These are phyloP conservation scores for Exobasidium rhododendri DNA, from an alignment of 1,284 basidiomycete species.

Conservation along the genomic window DNA sequence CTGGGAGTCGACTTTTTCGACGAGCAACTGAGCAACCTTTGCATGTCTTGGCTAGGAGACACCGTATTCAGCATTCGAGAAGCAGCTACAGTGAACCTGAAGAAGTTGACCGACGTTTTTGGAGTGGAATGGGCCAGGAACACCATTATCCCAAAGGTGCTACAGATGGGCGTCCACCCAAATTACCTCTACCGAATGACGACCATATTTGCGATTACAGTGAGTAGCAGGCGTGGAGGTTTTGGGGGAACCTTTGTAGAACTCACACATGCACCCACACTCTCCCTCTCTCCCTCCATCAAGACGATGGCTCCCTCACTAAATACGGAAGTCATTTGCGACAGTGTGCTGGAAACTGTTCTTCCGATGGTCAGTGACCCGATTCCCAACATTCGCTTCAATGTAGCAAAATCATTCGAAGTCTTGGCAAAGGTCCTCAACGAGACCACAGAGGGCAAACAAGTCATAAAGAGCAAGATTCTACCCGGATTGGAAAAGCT, in stretches of 20 bases:
- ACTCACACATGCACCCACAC: too few relatives aligned
- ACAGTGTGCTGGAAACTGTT: slow-evolving; percentile 81
- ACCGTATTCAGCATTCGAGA: slow-evolving; percentile 98
- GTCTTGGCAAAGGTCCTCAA: slow-evolving; percentile 73
- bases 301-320: slow-evolving; percentile 96
- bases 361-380: slow-evolving; percentile 81
- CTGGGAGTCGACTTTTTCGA: slow-evolving; percentile 96
- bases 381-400: slow-evolving; percentile 99
- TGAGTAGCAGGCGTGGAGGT: slow-evolving; percentile 56
- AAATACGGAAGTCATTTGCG: slow-evolving; percentile 76
- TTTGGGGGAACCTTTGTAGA: neutral
- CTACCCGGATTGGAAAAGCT: slow-evolving; percentile 79
- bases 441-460: slow-evolving; percentile 68
- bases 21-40: slow-evolving; percentile 90
- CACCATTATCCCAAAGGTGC: slow-evolving; percentile 94
- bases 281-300: neutral
- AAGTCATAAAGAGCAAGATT: slow-evolving; percentile 71
- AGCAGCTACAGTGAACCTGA: slow-evolving; percentile 92
- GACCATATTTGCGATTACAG: slow-evolving; percentile 96
- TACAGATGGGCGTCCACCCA: slow-evolving; percentile 94
- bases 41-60: slow-evolving; percentile 99
- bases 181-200: slow-evolving; percentile 99
- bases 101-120: slow-evolving; percentile 97
- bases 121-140: slow-evolving; percentile 95
- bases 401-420: slow-evolving; percentile 79